These are phyloP conservation scores for Chlorociboria aeruginascens DNA, from an alignment of 495 filamentous ascomycete species.

Conservation along the genomic window DNA sequence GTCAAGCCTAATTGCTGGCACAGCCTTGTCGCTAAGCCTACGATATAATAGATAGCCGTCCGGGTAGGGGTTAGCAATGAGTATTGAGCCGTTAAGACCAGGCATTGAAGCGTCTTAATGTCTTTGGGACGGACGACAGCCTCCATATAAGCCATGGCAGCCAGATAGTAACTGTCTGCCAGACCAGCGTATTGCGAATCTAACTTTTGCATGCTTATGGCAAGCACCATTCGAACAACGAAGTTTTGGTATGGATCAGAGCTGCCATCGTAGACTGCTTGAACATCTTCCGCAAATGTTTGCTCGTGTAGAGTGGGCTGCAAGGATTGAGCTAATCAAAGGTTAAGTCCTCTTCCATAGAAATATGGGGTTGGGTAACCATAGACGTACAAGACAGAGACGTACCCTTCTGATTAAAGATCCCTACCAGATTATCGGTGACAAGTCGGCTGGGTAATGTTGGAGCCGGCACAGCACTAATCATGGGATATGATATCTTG, in stretches of 20 bases:
- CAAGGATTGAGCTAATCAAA: conserved; percentile 62
- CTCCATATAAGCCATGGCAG: conserved; percentile 72
- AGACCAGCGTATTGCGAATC: conserved; percentile 66
- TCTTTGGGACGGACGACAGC: conserved; percentile 68
- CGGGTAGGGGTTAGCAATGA: conserved; percentile 82
- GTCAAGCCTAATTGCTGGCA: conserved; percentile 75
- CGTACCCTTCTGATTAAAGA: conserved; percentile 72
- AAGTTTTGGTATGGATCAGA: conserved; percentile 75
- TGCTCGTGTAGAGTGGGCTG: conserved; percentile 78
- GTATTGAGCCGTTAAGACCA: conserved; percentile 80
- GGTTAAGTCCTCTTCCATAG: conserved; percentile 6
- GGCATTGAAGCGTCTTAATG: conserved; percentile 78
- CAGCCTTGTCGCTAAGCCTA: conserved; percentile 73
- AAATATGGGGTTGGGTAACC: neutral
- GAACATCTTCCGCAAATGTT: conserved; percentile 59
- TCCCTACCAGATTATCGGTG: conserved; percentile 60
- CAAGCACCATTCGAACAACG: conserved; percentile 74
- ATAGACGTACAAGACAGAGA: conserved; percentile 1
- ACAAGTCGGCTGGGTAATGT: conserved; percentile 54
- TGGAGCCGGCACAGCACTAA: conserved; percentile 59
- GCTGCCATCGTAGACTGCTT: conserved; percentile 67
- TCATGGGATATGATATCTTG: conserved; percentile 58
- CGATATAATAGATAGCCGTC: conserved; percentile 81
- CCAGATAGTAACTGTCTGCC: conserved; percentile 84
- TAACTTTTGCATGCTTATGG: conserved; percentile 84